Conservation (phyloP, 2,329 filamentous ascomycete genomes). For the Pyrenophora tritici-repentis region DNA sequence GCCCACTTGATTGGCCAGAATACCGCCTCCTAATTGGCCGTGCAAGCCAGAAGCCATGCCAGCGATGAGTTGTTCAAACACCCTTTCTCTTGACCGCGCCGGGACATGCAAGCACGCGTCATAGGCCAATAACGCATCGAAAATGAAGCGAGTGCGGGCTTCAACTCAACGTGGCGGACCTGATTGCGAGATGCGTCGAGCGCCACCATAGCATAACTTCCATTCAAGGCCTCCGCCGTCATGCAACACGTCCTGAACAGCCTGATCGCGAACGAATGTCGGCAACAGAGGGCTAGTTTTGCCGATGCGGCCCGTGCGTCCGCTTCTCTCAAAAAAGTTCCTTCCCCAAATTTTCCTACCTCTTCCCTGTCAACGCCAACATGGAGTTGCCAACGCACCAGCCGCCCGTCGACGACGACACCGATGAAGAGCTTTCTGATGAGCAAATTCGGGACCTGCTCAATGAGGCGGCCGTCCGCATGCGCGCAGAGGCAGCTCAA, state of each 20-base stretch:
- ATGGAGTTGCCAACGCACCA: conserved; percentile 48
- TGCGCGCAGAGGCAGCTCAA: conserved; percentile 51
- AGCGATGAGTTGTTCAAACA: conserved; percentile 42
- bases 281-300: conserved; percentile 10
- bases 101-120: conserved; percentile 30
- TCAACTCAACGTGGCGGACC: conserved; percentile 20
- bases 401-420: conserved; percentile 37
- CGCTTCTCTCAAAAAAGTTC: conserved; percentile 30
- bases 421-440: conserved; percentile 61
- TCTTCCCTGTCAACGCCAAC: conserved; percentile 32
- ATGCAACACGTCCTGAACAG: neutral
- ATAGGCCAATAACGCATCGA: conserved; percentile 20
- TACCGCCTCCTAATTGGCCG: conserved; percentile 26
- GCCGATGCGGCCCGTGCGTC: conserved; percentile 31
- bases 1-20: conserved; percentile 8
- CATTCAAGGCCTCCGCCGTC: neutral
- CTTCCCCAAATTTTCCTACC: conserved; percentile 27
- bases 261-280: conserved; percentile 3
- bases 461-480: conserved; percentile 64
- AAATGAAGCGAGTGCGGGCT: conserved; percentile 32
- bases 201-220: neutral
- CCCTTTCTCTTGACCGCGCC: conserved; percentile 20
- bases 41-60: conserved; percentile 21
- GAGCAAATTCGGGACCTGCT: conserved; percentile 68
- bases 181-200: neutral